Percentiles rank a stretch among this genome's conserved stretches.
Conservation (phyloP, 345 rosid genomes). For the Linum trigynum region DNA sequence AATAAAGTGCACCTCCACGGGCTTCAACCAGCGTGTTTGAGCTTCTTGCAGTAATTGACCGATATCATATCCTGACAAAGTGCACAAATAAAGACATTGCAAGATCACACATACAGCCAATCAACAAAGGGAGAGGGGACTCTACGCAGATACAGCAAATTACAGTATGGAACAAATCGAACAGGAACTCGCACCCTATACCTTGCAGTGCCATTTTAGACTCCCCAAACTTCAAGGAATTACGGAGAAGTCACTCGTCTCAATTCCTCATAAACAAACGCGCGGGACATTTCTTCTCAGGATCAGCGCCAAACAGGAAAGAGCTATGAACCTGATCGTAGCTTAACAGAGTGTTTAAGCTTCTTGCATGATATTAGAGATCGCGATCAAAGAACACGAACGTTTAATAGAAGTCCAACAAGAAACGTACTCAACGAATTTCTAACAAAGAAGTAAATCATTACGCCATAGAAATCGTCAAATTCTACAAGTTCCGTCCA, state of each 20-base stretch:
- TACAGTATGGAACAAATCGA: no score
- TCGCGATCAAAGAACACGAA: no score
- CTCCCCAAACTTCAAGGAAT: neutral
- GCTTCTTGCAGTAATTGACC: constrained; percentile 51
- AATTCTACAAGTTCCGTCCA: no score
- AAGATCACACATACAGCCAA: neutral
- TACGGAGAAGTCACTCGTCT: neutral
- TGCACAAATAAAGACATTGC: neutral
- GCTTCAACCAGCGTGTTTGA: constrained; percentile 78
- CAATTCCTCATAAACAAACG: neutral
- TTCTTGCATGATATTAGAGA: no score
- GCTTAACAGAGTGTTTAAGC: no score
- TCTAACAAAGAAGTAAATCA: no score
- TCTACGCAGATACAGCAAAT: no score
- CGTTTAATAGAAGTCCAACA: no score
- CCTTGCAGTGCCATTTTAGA: neutral
- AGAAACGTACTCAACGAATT: no score
- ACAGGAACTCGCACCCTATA: neutral
- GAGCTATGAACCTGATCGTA: no score
- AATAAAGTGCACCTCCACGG: constrained; percentile 65
- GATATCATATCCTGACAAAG: constrained; percentile 46
- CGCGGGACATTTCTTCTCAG: neutral
- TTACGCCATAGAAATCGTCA: no score
- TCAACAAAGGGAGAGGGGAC: no score
- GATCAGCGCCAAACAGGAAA: neutral